Evolutionary conservation across 495 filamentous ascomycete species (phyloP).

Genomic region (Penicillium desertorum): DNA sequence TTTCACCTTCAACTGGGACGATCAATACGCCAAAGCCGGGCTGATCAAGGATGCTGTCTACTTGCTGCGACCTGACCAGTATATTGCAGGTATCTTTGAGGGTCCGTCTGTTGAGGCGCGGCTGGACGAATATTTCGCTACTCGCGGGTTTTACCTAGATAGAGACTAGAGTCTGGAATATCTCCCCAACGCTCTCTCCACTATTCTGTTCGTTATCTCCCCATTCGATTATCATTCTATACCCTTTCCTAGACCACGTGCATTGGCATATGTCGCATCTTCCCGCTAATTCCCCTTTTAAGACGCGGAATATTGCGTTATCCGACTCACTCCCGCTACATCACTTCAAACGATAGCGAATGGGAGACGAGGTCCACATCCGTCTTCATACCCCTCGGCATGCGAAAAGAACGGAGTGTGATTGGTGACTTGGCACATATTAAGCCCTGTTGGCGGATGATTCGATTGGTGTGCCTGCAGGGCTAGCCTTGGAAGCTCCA

Average conservation of each 20-base stretch:
- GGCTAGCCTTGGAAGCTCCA: not conserved
- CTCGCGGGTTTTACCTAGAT: not conserved
- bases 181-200: not conserved
- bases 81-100: conserved; percentile 34
- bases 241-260: not conserved
- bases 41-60: conserved; percentile 30
- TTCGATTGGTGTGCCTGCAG: conserved; percentile 11
- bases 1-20: conserved; percentile 29
- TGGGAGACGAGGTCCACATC: not conserved
- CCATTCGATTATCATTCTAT: too few relatives aligned
- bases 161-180: not conserved
- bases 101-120: conserved; percentile 4
- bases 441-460: not conserved
- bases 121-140: conserved; percentile 22
- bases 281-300: not conserved
- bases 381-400: not conserved
- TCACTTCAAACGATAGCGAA: not conserved
- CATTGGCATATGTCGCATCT: not conserved
- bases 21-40: conserved; percentile 24
- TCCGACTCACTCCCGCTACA: not conserved
- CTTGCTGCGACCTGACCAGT: conserved; percentile 38
- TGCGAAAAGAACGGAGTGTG: conserved; percentile 1
- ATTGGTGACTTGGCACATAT: conserved; percentile 9
- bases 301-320: not conserved
- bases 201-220: not conserved